Evolutionary conservation across 2,329 filamentous ascomycete species (phyloP).

Genomic region (Penicillium sp.): DNA sequence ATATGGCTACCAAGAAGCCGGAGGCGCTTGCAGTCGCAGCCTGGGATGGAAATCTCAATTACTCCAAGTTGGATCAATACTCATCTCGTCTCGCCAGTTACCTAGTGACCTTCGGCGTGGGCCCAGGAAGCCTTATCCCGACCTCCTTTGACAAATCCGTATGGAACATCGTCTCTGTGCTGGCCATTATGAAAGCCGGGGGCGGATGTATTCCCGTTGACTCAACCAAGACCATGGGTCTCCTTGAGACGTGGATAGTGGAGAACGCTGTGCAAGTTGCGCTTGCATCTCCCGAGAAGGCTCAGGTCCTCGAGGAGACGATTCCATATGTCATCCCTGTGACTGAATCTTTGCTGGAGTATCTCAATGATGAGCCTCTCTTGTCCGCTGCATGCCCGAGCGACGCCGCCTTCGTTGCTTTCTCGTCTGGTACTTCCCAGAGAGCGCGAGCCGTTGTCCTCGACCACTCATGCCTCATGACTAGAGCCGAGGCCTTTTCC

Average conservation of each 20-base stretch:
- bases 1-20: slow-evolving; percentile 23
- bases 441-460: slow-evolving; percentile 38
- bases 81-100: slow-evolving; percentile 35
- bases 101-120: slow-evolving; percentile 30
- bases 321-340: slow-evolving; percentile 43
- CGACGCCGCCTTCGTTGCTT: slow-evolving; percentile 35
- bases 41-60: slow-evolving; percentile 37
- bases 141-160: slow-evolving; percentile 30
- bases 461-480: slow-evolving; percentile 34
- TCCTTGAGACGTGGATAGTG: slow-evolving; percentile 41
- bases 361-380: slow-evolving; percentile 23
- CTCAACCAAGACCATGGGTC: slow-evolving; percentile 28
- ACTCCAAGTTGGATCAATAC: slow-evolving; percentile 33
- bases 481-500: slow-evolving; percentile 31
- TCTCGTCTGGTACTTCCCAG: slow-evolving; percentile 35
- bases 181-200: slow-evolving; percentile 33
- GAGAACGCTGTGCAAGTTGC: slow-evolving; percentile 43
- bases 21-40: slow-evolving; percentile 30
- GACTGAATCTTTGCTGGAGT: slow-evolving; percentile 35
- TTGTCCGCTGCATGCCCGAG: slow-evolving; percentile 9
- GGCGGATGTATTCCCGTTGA: slow-evolving; percentile 40
- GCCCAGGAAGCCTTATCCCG: slow-evolving; percentile 27
- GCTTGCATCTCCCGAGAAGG: slow-evolving; percentile 38
- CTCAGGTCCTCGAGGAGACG: slow-evolving; percentile 42
- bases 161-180: slow-evolving; percentile 30